phyloP scores from a whole-genome alignment of 352 stramenopile genomes.

The Phytophthora tubulina region DNA sequence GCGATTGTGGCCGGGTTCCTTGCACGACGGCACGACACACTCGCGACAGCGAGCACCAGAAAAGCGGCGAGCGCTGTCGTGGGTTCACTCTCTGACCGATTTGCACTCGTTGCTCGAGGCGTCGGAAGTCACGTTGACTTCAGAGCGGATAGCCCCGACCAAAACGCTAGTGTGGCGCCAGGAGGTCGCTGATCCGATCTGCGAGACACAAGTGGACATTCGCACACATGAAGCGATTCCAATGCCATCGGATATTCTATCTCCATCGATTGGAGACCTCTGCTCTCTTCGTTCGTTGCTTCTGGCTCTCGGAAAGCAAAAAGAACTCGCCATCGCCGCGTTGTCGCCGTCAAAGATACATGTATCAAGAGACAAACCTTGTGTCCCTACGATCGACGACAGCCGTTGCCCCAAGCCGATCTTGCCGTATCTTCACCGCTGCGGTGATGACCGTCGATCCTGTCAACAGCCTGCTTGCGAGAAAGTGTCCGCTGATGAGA shows the following conservation, averaged over 20 bases:
- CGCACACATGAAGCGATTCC: neutral
- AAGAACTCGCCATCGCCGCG: conserved; percentile 7
- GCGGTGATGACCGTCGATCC: neutral
- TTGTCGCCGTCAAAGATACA: conserved; percentile 18
- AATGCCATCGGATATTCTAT: neutral
- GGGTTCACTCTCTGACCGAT: conserved; percentile 23
- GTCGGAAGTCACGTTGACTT: conserved; percentile 14
- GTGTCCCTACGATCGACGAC: conserved; percentile 30
- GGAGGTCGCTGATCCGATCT: conserved; percentile 8
- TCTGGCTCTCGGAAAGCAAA: conserved; percentile 14
- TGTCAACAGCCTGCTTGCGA: conserved; percentile 1
- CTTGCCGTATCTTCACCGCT: conserved; percentile 3
- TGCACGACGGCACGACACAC: conserved; percentile 29
- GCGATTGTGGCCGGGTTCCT: conserved; percentile 31
- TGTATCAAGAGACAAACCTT: neutral
- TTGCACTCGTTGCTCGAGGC: conserved; percentile 5
- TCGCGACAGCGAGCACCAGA: conserved; percentile 32
- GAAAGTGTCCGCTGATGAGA: conserved; percentile 12
- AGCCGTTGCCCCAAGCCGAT: neutral
- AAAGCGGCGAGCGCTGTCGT: conserved; percentile 15
- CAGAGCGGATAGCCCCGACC: conserved; percentile 21
- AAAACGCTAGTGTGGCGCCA: conserved; percentile 19
- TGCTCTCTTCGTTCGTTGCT: conserved; percentile 6
- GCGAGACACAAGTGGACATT: neutral
- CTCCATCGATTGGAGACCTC: neutral